Percentiles rank a stretch among this genome's conserved stretches.
These are phyloP conservation scores for Escovopsis sp. DNA, from an alignment of 2,329 filamentous ascomycete species.

Conservation along the genomic window DNA sequence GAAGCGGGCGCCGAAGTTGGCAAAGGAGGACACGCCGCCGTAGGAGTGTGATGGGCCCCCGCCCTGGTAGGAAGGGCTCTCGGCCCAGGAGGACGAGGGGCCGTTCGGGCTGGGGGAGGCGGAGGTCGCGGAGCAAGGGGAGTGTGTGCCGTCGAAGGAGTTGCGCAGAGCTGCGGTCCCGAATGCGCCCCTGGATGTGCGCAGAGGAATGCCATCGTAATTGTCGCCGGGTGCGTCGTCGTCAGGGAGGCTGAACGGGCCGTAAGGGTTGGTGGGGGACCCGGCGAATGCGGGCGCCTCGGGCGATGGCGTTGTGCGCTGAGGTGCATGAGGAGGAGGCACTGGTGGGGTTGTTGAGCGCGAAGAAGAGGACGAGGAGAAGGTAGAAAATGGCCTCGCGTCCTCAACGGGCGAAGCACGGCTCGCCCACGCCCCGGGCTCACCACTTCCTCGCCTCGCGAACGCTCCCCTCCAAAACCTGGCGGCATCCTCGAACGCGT, in stretches of 20 bases:
- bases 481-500: too few species aligned
- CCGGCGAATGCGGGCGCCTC: background rate
- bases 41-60: too few species aligned
- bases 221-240: background rate
- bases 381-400: background rate
- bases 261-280: background rate
- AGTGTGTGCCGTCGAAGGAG: too few species aligned
- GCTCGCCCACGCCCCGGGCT: background rate
- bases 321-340: background rate
- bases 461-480: conserved; percentile 2
- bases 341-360: too few species aligned
- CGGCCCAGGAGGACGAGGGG: too few species aligned
- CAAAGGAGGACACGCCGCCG: background rate
- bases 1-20: conserved; percentile 1
- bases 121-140: too few species aligned
- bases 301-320: background rate
- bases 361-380: too few species aligned
- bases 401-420: background rate
- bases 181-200: background rate
- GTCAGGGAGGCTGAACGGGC: background rate
- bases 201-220: background rate
- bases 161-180: background rate
- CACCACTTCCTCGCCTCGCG: background rate
- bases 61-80: too few species aligned
- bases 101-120: too few species aligned